Percentiles rank a stretch among this genome's conserved stretches.
These are phyloP conservation scores for Ogataea chonburiensis DNA, from an alignment of 805 yeast species.

Conservation along the genomic window DNA sequence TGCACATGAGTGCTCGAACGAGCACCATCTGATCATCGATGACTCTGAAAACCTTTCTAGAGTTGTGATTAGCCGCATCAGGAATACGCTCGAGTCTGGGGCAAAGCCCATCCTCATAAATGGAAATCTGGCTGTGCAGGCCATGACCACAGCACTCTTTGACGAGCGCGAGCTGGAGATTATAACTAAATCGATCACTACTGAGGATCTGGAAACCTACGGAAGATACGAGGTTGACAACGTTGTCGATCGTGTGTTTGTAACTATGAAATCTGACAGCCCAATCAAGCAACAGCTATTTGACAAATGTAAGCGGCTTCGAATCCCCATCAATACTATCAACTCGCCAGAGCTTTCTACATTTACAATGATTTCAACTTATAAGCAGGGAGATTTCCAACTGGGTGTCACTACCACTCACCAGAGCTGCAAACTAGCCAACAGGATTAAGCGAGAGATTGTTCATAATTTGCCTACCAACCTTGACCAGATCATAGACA, in stretches of 20 bases:
- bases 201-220: constrained; percentile 46
- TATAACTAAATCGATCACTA: constrained; percentile 35
- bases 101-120: constrained; percentile 56
- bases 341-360: constrained; percentile 73
- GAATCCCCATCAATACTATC: constrained; percentile 82
- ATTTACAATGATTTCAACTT: constrained; percentile 73
- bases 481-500: constrained; percentile 64
- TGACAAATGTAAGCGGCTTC: constrained; percentile 49
- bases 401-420: constrained; percentile 84
- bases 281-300: constrained; percentile 42
- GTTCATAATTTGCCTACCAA: constrained; percentile 63
- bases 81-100: constrained; percentile 49
- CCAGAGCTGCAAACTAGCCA: constrained; percentile 85
- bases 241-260: constrained; percentile 76
- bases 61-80: constrained; percentile 48
- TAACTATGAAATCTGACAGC: constrained; percentile 39
- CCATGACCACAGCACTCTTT: constrained; percentile 18
- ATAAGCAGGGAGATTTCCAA: constrained; percentile 69
- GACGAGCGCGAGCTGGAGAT: constrained; percentile 18
- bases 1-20: constrained; percentile 46
- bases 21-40: constrained; percentile 60
- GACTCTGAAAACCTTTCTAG: constrained; percentile 35
- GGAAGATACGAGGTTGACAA: constrained; percentile 65
- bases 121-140: constrained; percentile 18
- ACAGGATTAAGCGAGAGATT: constrained; percentile 73